Conservation (phyloP, 257 asterid genomes). For the Lycium ferocissimum region DNA sequence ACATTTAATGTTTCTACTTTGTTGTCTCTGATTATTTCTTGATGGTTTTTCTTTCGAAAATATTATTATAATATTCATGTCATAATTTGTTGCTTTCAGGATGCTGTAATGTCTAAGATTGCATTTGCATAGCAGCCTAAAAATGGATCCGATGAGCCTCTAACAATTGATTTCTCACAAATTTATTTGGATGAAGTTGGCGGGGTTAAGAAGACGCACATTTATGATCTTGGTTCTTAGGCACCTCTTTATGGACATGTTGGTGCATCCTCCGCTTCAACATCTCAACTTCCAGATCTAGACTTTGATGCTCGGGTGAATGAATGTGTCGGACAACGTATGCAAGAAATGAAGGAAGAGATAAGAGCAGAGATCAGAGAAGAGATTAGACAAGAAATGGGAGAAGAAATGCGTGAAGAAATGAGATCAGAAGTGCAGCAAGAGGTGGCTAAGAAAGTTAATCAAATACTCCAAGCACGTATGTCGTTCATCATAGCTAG, state of each 20-base stretch:
- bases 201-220: not conserved
- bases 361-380: too few relatives aligned
- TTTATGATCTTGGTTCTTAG: not conserved
- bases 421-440: not conserved
- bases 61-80: too few relatives aligned
- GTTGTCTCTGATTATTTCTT: too few relatives aligned
- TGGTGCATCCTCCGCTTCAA: not conserved
- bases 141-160: too few relatives aligned
- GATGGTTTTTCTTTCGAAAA: too few relatives aligned
- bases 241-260: not conserved
- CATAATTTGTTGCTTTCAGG: too few relatives aligned
- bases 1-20: too few relatives aligned
- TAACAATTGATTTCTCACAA: not conserved
- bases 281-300: not conserved
- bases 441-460: not conserved
- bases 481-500: too few relatives aligned
- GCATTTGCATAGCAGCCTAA: too few relatives aligned
- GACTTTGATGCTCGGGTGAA: not conserved
- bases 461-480: not conserved
- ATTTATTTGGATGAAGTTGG: conserved; percentile 2
- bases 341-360: too few relatives aligned
- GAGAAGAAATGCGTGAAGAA: not conserved
- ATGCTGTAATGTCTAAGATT: too few relatives aligned
- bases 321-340: not conserved
- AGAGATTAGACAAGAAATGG: not conserved